Evolutionary conservation across 1,284 basidiomycete genomes (phyloP).

Genomic region (Ustilago curta): DNA sequence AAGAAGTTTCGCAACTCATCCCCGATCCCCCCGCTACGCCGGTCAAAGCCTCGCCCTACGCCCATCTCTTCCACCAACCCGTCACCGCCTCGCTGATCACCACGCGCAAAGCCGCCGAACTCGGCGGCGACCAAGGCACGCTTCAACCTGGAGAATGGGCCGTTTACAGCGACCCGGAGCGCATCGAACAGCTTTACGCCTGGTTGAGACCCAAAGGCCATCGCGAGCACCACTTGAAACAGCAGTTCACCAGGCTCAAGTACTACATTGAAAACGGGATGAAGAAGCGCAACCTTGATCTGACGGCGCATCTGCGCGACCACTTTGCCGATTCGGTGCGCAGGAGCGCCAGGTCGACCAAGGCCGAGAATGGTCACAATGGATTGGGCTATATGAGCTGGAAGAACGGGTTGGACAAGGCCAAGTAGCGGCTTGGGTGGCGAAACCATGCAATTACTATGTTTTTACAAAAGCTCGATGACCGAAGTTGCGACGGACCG

Average conservation of each 20-base stretch:
- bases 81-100: slow-evolving; percentile 13
- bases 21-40: slow-evolving; percentile 5
- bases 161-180: slow-evolving; percentile 84
- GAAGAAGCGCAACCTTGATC: slow-evolving; percentile 54
- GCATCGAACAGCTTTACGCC: slow-evolving; percentile 83
- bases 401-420: slow-evolving; percentile 38
- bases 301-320: slow-evolving; percentile 26
- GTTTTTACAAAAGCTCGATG: too few relatives aligned
- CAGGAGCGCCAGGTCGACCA: slow-evolving; percentile 6
- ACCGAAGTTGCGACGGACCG: too few relatives aligned
- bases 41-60: slow-evolving; percentile 16
- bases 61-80: slow-evolving; percentile 66
- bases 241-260: slow-evolving; percentile 84
- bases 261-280: slow-evolving; percentile 85
- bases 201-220: slow-evolving; percentile 94
- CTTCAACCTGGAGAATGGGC: slow-evolving; percentile 86
- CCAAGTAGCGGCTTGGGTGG: background rate
- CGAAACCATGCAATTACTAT: background rate
- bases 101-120: slow-evolving; percentile 65
- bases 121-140: slow-evolving; percentile 72
- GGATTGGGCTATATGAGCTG: slow-evolving; percentile 31
- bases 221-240: slow-evolving; percentile 85
- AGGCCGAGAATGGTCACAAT: background rate
- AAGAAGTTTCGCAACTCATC: slow-evolving; percentile 62
- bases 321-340: slow-evolving; percentile 15